phyloP scores from a whole-genome alignment of 2,329 filamentous ascomycete species.

The Colletotrichum gloeosporioides region DNA sequence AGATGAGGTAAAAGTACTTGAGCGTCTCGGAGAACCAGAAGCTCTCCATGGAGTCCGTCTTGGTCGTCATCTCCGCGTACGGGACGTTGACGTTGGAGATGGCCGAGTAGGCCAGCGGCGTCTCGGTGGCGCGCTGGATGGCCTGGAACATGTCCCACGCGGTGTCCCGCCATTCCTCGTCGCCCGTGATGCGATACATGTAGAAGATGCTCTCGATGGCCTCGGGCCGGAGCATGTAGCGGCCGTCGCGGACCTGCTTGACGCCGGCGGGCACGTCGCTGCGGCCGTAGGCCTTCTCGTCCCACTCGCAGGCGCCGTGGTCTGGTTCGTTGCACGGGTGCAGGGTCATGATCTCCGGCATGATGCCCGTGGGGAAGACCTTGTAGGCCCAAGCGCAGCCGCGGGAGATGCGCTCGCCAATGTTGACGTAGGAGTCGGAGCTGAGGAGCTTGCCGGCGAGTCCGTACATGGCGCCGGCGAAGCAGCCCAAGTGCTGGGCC shows the following conservation, averaged over 20 bases:
- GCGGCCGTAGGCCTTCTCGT: slow-evolving; percentile 28
- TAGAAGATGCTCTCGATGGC: slow-evolving; percentile 59
- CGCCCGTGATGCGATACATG: slow-evolving; percentile 56
- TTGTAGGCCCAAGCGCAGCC: slow-evolving; percentile 63
- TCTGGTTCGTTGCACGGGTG: slow-evolving; percentile 36
- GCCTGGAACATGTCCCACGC: slow-evolving; percentile 55
- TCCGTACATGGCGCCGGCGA: slow-evolving; percentile 69
- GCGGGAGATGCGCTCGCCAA: slow-evolving; percentile 53
- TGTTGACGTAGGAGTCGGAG: slow-evolving; percentile 48
- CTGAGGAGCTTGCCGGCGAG: slow-evolving; percentile 65
- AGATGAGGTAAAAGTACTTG: slow-evolving; percentile 80
- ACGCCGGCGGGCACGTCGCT: slow-evolving; percentile 59
- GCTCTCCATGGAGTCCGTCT: slow-evolving; percentile 36
- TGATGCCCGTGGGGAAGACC: slow-evolving; percentile 54
- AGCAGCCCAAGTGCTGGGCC: slow-evolving; percentile 67
- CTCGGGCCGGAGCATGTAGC: slow-evolving; percentile 53
- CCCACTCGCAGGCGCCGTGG: slow-evolving; percentile 40
- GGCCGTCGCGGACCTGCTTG: slow-evolving; percentile 51
- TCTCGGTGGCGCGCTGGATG: slow-evolving; percentile 47
- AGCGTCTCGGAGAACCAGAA: slow-evolving; percentile 81
- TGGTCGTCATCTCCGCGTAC: slow-evolving; percentile 11
- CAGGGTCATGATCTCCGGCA: slow-evolving; percentile 54
- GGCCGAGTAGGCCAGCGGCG: slow-evolving; percentile 47
- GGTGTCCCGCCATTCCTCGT: slow-evolving; percentile 45
- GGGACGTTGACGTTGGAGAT: slow-evolving; percentile 28